These are phyloP conservation scores for Cladosporium austrohemisphaericum DNA, from an alignment of 2,329 filamentous ascomycete species.

Conservation along the genomic window DNA sequence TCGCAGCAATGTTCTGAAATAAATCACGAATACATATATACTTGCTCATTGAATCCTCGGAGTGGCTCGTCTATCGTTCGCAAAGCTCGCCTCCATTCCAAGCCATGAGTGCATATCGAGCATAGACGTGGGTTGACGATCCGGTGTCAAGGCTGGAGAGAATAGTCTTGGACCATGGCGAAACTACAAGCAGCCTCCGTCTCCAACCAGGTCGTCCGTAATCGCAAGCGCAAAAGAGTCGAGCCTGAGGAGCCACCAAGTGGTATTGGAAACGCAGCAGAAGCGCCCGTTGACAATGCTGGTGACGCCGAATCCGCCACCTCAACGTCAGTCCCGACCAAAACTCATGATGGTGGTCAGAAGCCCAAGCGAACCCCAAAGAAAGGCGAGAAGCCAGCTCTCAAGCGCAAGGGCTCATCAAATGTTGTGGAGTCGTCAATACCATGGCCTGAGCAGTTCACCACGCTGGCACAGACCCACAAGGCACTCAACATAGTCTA, in stretches of 20 bases:
- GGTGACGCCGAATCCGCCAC: slow-evolving; percentile 14
- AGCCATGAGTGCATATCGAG: no score
- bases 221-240: slow-evolving; percentile 42
- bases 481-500: slow-evolving; percentile 86
- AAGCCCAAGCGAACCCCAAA: slow-evolving; percentile 47
- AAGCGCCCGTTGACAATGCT: slow-evolving; percentile 4
- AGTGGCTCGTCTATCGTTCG: no score
- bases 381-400: slow-evolving; percentile 35
- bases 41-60: no score
- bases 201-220: slow-evolving; percentile 43
- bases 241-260: slow-evolving; percentile 16
- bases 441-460: slow-evolving; percentile 74
- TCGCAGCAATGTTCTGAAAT: no score
- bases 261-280: not conserved
- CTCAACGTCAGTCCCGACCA: slow-evolving; percentile 50
- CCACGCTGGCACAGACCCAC: slow-evolving; percentile 69
- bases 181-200: slow-evolving; percentile 48
- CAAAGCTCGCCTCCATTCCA: no score
- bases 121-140: no score
- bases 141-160: not conserved
- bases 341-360: slow-evolving; percentile 55
- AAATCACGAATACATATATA: no score
- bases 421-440: slow-evolving; percentile 49
- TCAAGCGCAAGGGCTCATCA: slow-evolving; percentile 48
- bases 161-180: slow-evolving; percentile 34